A percentile compares a stretch with the other conserved stretches of the same genome.
Evolutionary conservation across 441 rosid genomes (phyloP).

Genomic region (Dalechampia spathulata): DNA sequence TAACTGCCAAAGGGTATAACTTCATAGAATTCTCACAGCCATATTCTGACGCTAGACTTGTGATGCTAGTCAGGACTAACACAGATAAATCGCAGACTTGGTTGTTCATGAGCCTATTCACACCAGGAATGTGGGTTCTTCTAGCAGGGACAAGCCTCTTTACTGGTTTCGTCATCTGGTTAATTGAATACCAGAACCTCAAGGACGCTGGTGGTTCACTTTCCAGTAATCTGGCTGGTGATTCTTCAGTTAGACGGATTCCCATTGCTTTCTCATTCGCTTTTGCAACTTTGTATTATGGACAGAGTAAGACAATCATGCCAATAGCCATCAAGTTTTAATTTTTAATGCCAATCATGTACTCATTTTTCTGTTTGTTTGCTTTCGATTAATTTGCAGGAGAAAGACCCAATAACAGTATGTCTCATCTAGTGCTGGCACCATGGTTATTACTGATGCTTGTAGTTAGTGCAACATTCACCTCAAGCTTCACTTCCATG

Average conservation of each 20-base stretch:
- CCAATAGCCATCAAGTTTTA: too few species aligned
- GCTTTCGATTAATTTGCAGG: slow-evolving; percentile 1
- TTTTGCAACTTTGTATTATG: slow-evolving; percentile 2
- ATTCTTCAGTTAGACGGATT: background rate
- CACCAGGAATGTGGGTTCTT: slow-evolving; percentile 1
- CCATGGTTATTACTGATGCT: slow-evolving; percentile 5
- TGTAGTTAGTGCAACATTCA: background rate
- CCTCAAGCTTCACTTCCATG: background rate
- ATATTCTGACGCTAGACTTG: background rate
- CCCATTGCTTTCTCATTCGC: background rate
- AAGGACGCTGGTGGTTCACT: background rate
- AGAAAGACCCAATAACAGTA: background rate
- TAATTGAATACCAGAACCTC: slow-evolving; percentile 3
- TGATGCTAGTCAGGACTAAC: background rate
- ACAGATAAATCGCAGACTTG: slow-evolving; percentile 1
- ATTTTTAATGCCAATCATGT: too few species aligned
- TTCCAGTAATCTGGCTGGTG: background rate
- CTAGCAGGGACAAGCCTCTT: background rate
- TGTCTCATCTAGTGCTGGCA: slow-evolving; percentile 1
- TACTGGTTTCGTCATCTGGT: slow-evolving; percentile 3
- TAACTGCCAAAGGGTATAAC: slow-evolving; percentile 1
- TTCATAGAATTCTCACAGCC: slow-evolving; percentile 5
- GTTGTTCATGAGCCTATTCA: background rate
- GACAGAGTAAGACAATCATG: background rate
- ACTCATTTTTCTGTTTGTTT: too few species aligned